Evolutionary conservation across 306 rosid species (phyloP).

Genomic region (Gastrolobium villosum): DNA sequence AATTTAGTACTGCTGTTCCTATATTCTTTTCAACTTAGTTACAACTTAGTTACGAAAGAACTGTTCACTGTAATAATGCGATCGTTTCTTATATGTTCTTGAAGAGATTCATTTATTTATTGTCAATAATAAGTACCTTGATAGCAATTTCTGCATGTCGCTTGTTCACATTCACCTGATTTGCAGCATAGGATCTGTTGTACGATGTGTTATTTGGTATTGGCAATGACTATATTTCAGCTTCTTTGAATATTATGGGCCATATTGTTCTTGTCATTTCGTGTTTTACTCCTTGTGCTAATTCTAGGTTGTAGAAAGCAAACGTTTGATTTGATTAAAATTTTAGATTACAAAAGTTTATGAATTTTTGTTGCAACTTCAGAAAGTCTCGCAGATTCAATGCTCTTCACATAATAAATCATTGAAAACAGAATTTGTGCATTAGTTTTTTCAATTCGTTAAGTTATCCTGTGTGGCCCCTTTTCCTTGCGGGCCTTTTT

Average conservation of each 20-base stretch:
- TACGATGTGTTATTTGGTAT: neutral
- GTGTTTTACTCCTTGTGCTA: neutral
- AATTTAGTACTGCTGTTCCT: neutral
- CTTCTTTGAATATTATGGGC: neutral
- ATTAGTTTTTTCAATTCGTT: constrained; percentile 8
- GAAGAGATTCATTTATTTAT: neutral
- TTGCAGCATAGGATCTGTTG: constrained; percentile 3
- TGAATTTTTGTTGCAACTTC: neutral
- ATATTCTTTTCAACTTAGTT: neutral
- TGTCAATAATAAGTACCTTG: neutral
- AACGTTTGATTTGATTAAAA: neutral
- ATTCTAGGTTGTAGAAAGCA: neutral
- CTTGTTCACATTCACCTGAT: constrained; percentile 4
- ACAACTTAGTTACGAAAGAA: neutral
- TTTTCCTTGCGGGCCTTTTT: neutral
- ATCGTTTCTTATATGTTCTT: constrained; percentile 3
- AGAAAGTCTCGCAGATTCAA: neutral
- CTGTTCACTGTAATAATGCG: neutral
- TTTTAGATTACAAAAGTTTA: neutral
- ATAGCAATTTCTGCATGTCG: neutral
- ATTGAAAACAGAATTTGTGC: neutral
- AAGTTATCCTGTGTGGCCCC: neutral
- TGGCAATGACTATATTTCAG: neutral
- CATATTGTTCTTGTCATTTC: neutral
- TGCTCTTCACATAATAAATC: neutral